Evolutionary conservation across 1,284 basidiomycete genomes (phyloP).

Genomic region (Heterobasidion occidentale): DNA sequence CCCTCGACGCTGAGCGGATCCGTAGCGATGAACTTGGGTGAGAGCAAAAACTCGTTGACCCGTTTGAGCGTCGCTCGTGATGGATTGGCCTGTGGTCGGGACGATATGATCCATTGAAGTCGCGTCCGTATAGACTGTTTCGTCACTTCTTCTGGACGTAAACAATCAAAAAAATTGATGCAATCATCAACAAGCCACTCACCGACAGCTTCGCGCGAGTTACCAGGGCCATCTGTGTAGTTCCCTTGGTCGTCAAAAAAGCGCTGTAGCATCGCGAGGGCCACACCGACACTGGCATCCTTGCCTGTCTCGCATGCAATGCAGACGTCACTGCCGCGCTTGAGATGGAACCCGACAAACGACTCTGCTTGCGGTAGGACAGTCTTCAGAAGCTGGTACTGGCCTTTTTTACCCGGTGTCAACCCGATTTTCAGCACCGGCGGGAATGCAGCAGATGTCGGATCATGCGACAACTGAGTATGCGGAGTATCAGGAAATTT

Average conservation of each 20-base stretch:
- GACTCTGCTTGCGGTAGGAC: slow-evolving; percentile 41
- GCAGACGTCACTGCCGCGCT: slow-evolving; percentile 30
- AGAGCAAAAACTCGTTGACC: slow-evolving; percentile 70
- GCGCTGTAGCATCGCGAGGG: slow-evolving; percentile 43
- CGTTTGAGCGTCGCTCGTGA: slow-evolving; percentile 69
- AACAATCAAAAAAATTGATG: not conserved
- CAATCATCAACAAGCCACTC: not conserved
- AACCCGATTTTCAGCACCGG: slow-evolving; percentile 23
- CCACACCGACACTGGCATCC: slow-evolving; percentile 59
- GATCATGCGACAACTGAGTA: not conserved
- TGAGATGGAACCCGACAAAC: slow-evolving; percentile 38
- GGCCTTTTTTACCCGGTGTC: slow-evolving; percentile 44
- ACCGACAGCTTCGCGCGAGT: not conserved
- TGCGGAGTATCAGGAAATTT: not conserved
- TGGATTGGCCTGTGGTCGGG: slow-evolving; percentile 66
- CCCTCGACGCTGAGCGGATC: too few species aligned
- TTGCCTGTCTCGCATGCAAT: slow-evolving; percentile 50
- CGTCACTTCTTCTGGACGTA: slow-evolving; percentile 16
- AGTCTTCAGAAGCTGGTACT: slow-evolving; percentile 37
- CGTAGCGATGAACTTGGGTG: slow-evolving; percentile 9
- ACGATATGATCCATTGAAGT: slow-evolving; percentile 76
- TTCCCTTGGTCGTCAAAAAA: slow-evolving; percentile 51
- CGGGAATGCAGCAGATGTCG: not conserved
- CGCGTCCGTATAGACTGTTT: slow-evolving; percentile 60
- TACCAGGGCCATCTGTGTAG: not conserved